Base-by-base conservation (phyloP, 345 rosid species). In the Sisymbrium irio region DNA sequence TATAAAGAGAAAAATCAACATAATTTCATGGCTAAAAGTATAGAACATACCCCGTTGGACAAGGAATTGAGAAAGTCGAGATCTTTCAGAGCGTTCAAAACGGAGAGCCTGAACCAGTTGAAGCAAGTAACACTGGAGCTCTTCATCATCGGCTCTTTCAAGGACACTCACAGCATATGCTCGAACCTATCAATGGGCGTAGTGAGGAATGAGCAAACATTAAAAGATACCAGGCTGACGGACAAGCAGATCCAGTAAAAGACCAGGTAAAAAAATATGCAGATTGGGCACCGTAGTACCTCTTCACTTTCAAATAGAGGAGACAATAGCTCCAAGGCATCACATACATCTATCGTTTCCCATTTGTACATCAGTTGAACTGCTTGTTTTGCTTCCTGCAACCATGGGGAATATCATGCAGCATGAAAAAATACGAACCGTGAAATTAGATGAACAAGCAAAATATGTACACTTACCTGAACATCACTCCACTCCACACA, bases 401-500 rank as follows among this genome's bases (percentile, higher is more conserved):
- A 67, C 66, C 15, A 71, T 46, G 46, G 25, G 17, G 32, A 49
- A 49, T 56, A 66, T 71, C 67, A 64, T 46, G 76, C 56, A 47
- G 39, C 49, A 58, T 77, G 54, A 28, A 39, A 53, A 42, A 20
- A n/a, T 25, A 56, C 49, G 46, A 57, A 40, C 72, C 62, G n/a
- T 27, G 14, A 50, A 57, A 41, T 49, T 40, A 47, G 37, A 70
- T 20, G 15, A 12, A 15, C 62, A 49, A 49, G 37, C 30, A 32
- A 39, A 60, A 65, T 65, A 42, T 62, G 42, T 73, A 44, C 71
- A 62, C 82, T 53, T 54, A 92, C 99, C 93, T 92, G 97, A 79
- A 92, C 83, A 79, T 95, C 99, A 84, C 97, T 89, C 97, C 97
- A 92, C 72, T 95, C 99, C 77, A 95, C 97, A 79, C 96, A 88